Percentiles rank a stretch among this genome's conserved stretches.
These are phyloP conservation scores for Turnera subulata DNA, from an alignment of 345 rosid species.

Conservation along the genomic window DNA sequence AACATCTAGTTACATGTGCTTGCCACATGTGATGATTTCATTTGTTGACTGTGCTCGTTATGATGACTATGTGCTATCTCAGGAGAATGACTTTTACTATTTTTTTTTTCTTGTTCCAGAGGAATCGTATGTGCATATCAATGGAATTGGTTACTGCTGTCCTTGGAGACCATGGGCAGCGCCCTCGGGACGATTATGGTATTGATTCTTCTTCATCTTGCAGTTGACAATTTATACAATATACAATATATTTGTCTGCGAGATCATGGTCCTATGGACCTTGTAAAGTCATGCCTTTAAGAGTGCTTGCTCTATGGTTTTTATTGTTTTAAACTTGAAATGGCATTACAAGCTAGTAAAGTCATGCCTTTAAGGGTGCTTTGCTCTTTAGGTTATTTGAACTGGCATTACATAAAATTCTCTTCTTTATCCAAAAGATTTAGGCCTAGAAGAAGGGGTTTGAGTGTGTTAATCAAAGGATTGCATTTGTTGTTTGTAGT, in stretches of 20 bases:
- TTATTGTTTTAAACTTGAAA: too few species aligned
- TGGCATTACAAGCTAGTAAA: background rate
- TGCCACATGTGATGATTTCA: too few species aligned
- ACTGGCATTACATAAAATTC: too few species aligned
- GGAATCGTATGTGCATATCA: constrained; percentile 73
- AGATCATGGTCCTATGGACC: background rate
- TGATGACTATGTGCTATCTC: too few species aligned
- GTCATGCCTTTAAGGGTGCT: background rate
- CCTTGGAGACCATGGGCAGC: constrained; percentile 98
- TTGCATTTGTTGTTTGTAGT: background rate
- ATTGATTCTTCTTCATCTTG: constrained; percentile 7
- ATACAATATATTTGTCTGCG: background rate
- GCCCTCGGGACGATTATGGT: constrained; percentile 84
- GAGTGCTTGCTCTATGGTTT: too few species aligned
- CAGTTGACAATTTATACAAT: too few species aligned
- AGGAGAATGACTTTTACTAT: background rate
- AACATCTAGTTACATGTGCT: too few species aligned
- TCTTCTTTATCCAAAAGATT: background rate
- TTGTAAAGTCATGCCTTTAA: background rate
- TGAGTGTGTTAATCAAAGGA: background rate
- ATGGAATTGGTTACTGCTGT: constrained; percentile 99
- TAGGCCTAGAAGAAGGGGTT: background rate
- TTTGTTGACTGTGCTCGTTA: too few species aligned
- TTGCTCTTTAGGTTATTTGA: background rate
- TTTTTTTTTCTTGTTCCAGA: constrained; percentile 39